phyloP scores from a whole-genome alignment of 2,329 filamentous ascomycete species.

The Colletotrichum acutatum region DNA sequence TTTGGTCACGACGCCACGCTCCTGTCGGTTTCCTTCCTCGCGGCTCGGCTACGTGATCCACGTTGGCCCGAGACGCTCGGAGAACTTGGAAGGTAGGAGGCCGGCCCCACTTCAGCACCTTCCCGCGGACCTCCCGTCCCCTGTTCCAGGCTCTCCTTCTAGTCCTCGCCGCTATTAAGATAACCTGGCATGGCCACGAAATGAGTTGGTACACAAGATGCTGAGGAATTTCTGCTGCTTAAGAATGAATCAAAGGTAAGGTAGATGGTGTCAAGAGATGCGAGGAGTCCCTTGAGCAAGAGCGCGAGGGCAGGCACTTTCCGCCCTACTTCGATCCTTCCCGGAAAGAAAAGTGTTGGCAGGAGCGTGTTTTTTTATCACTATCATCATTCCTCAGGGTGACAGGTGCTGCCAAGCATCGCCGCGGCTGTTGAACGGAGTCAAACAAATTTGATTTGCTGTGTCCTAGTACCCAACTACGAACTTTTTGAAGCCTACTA shows the following conservation, averaged over 20 bases:
- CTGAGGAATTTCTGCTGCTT: too few relatives aligned
- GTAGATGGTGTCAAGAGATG: too few relatives aligned
- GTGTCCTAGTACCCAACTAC: neutral
- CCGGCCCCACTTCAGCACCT: too few relatives aligned
- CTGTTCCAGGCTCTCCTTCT: too few relatives aligned
- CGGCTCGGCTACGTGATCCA: neutral
- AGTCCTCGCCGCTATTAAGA: too few relatives aligned
- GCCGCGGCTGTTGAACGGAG: neutral
- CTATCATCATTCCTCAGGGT: neutral
- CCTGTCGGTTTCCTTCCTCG: too few relatives aligned
- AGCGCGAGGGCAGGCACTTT: neutral
- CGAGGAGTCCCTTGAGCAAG: too few relatives aligned
- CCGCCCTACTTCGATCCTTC: neutral
- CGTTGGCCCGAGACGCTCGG: neutral
- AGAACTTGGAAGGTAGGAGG: neutral
- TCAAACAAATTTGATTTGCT: neutral
- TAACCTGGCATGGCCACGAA: too few relatives aligned
- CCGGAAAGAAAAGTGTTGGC: too few relatives aligned
- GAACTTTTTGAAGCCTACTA: neutral
- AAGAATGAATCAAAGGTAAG: too few relatives aligned
- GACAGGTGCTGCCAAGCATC: neutral
- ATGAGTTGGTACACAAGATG: too few relatives aligned
- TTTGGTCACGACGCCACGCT: neutral
- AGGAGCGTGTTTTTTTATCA: neutral
- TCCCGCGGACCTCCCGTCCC: too few relatives aligned